phyloP scores from a whole-genome alignment of 2,329 filamentous ascomycete species.

The Karstenula rhodostoma region DNA sequence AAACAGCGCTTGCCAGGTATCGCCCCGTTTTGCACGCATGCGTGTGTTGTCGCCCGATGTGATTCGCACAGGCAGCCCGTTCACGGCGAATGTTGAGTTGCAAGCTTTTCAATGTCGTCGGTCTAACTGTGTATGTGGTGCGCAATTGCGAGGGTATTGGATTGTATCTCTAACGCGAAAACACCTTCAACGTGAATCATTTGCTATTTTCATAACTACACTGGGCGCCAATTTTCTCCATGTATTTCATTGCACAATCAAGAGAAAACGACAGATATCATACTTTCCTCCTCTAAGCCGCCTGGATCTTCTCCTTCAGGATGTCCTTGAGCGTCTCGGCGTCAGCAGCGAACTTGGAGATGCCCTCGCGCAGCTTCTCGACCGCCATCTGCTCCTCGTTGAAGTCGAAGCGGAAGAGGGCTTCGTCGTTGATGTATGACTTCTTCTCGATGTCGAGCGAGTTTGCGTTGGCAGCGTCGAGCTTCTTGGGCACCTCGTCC shows the following conservation, averaged over 20 bases:
- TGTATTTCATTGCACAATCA: constrained; percentile 23
- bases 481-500: constrained; percentile 88
- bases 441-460: constrained; percentile 84
- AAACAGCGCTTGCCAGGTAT: constrained; percentile 9
- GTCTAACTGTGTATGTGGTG: background rate
- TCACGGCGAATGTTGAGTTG: too few species aligned
- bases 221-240: constrained; percentile 26
- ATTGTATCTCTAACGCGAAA: background rate
- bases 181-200: constrained; percentile 13
- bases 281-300: constrained; percentile 39
- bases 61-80: background rate
- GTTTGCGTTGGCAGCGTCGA: constrained; percentile 72
- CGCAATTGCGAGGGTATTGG: background rate
- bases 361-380: constrained; percentile 98
- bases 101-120: background rate
- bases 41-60: background rate
- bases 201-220: constrained; percentile 30
- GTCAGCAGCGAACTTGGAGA: constrained; percentile 98
- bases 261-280: constrained; percentile 33
- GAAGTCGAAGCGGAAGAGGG: constrained; percentile 96
- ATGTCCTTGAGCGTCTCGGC: constrained; percentile 93
- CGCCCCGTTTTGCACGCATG: background rate
- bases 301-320: constrained; percentile 81
- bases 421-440: constrained; percentile 88
- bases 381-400: constrained; percentile 99